Percentiles rank a stretch among this genome's conserved stretches.
Conservation (phyloP, 345 rosid species). For the Euphorbia lathyris region DNA sequence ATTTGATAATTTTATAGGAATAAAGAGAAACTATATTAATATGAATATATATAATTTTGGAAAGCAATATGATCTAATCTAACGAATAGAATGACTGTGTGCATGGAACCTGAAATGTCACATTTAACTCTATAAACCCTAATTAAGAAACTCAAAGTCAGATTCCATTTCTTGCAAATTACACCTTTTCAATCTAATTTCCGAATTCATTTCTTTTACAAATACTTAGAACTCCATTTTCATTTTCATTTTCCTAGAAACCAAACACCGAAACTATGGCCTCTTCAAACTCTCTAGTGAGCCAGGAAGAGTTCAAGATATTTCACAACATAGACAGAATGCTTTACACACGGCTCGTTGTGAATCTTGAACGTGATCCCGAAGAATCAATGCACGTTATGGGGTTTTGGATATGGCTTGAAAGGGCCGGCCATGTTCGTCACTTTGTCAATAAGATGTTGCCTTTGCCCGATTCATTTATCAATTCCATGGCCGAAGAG, state of each 20-base stretch:
- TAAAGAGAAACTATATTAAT: too few species aligned
- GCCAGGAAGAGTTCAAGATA: conserved; percentile 38
- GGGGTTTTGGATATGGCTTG: conserved; percentile 62
- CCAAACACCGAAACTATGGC: conserved; percentile 1
- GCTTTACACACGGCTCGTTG: conserved; percentile 43
- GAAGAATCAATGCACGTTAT: conserved; percentile 46
- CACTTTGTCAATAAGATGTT: conserved; percentile 27
- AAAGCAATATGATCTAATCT: too few species aligned
- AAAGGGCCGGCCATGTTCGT: conserved; percentile 21
- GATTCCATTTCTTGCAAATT: conserved; percentile 20
- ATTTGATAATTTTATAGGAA: too few species aligned
- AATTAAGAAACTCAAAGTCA: background rate
- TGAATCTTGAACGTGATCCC: conserved; percentile 42
- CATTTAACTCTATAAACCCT: too few species aligned
- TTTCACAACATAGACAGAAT: conserved; percentile 59
- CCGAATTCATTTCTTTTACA: background rate
- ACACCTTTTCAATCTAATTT: conserved; percentile 9
- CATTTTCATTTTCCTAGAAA: background rate
- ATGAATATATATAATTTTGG: too few species aligned
- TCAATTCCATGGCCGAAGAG: conserved; percentile 48
- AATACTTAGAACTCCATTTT: background rate
- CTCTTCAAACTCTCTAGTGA: conserved; percentile 11
- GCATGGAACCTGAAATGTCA: too few species aligned
- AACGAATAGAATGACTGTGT: too few species aligned
- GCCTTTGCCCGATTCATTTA: conserved; percentile 28